phyloP scores from a whole-genome alignment of 2,329 filamentous ascomycete species.

The Aspergillus persii region DNA sequence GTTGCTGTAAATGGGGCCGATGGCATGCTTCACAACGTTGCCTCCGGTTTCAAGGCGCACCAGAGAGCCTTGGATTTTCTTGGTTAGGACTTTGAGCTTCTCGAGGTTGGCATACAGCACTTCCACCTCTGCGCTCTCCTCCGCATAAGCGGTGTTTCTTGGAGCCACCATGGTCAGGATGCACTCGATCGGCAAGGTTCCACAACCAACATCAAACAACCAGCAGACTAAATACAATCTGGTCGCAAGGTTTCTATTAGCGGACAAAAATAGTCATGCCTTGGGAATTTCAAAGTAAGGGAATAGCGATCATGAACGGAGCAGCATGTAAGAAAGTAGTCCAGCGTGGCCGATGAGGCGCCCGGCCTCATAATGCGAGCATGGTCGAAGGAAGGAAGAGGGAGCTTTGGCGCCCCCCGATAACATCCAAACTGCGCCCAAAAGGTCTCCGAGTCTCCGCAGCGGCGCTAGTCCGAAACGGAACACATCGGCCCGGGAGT shows the following conservation, averaged over 20 bases:
- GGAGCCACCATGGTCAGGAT: constrained; percentile 50
- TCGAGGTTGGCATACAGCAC: constrained; percentile 70
- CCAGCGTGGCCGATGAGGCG: constrained; percentile 15
- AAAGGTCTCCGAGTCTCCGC: constrained; percentile 5
- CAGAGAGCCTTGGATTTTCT: constrained; percentile 90
- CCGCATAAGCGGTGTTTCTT: constrained; percentile 58
- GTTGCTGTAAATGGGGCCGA: constrained; percentile 88
- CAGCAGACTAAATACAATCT: background rate
- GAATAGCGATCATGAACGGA: background rate
- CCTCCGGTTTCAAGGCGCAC: constrained; percentile 81
- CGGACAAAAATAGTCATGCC: constrained; percentile 12
- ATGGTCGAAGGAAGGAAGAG: background rate
- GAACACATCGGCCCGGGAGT: constrained; percentile 18
- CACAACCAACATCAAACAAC: constrained; percentile 14
- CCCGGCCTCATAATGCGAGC: constrained; percentile 20
- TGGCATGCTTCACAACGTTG: constrained; percentile 85
- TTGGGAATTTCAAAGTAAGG: background rate
- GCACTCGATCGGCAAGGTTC: constrained; percentile 16
- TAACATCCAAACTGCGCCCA: background rate
- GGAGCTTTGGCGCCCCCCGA: background rate
- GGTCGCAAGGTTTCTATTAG: background rate
- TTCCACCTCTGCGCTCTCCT: constrained; percentile 67
- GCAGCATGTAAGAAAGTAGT: background rate
- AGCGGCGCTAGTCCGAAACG: constrained; percentile 21
- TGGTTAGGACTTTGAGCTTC: constrained; percentile 89